Conservation (phyloP, 129 eudicot genomes). For the Chrysanthemum makinoi region DNA sequence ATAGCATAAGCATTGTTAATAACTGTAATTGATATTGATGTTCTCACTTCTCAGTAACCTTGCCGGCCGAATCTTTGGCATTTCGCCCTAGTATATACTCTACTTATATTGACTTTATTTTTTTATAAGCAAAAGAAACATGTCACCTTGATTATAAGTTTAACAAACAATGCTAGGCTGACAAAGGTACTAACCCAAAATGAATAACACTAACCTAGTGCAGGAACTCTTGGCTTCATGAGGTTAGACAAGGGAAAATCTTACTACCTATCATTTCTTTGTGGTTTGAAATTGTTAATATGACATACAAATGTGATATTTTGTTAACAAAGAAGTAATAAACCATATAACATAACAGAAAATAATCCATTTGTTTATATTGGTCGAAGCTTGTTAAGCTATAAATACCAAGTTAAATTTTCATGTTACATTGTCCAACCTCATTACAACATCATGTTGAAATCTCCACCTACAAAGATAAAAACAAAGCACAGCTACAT, state of each 20-base stretch:
- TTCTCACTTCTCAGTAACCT: constrained; percentile 1
- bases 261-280: not conserved
- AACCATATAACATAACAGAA: too few relatives aligned
- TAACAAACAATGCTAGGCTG: constrained; percentile 17
- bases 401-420: too few relatives aligned
- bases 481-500: constrained; percentile 34
- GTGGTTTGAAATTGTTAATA: not conserved
- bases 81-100: constrained; percentile 11
- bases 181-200: constrained; percentile 9
- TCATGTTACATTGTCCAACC: not conserved
- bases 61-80: constrained; percentile 36
- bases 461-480: constrained; percentile 20
- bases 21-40: constrained; percentile 18
- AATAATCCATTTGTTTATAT: too few relatives aligned
- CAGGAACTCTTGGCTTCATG: not conserved
- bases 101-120: constrained; percentile 7
- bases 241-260: not conserved
- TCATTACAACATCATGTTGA: constrained; percentile 1
- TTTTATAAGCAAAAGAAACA: not conserved
- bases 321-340: too few relatives aligned
- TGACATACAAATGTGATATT: not conserved
- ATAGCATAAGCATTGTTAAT: not conserved
- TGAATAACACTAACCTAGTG: not conserved
- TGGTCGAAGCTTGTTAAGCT: too few relatives aligned
- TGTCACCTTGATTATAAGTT: not conserved